A percentile compares a stretch with the other conserved stretches of the same genome.
phyloP scores from a whole-genome alignment of 164 flowering plant genomes.

The Paratinospora sagittata region DNA sequence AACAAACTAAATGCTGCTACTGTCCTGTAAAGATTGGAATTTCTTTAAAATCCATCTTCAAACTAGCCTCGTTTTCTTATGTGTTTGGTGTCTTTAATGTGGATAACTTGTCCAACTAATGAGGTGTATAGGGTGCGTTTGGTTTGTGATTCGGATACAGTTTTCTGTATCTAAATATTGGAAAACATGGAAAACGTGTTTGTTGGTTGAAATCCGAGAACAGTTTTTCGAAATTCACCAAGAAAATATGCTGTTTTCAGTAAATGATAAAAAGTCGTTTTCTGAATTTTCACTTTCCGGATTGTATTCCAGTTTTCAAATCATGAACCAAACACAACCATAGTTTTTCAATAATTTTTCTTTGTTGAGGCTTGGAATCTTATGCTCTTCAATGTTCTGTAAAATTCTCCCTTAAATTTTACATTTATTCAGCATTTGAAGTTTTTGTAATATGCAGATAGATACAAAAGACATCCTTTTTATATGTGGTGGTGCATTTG shows the following conservation, averaged over 20 bases:
- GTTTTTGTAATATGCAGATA: conserved; percentile 46
- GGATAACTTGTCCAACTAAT: neutral
- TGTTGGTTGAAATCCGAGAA: too few relatives aligned
- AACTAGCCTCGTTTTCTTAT: neutral
- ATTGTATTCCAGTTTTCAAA: too few relatives aligned
- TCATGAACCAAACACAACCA: too few relatives aligned
- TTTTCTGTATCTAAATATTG: too few relatives aligned
- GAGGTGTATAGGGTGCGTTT: neutral
- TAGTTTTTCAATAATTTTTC: neutral
- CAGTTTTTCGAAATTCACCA: too few relatives aligned
- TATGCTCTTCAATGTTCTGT: neutral
- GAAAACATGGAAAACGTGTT: too few relatives aligned
- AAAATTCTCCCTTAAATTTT: neutral
- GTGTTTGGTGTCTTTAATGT: neutral
- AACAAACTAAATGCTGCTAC: neutral
- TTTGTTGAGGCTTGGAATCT: neutral
- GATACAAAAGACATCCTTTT: conserved; percentile 97
- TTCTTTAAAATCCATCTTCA: neutral
- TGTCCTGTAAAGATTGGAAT: neutral
- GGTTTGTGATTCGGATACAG: too few relatives aligned
- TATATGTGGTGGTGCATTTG: conserved; percentile 97
- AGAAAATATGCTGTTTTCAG: too few relatives aligned
- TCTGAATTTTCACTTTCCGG: too few relatives aligned
- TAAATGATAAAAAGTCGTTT: too few relatives aligned
- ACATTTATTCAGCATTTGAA: conserved; percentile 4